phyloP scores from a whole-genome alignment of 2,329 filamentous ascomycete genomes.

The Trichoderma koningii region DNA sequence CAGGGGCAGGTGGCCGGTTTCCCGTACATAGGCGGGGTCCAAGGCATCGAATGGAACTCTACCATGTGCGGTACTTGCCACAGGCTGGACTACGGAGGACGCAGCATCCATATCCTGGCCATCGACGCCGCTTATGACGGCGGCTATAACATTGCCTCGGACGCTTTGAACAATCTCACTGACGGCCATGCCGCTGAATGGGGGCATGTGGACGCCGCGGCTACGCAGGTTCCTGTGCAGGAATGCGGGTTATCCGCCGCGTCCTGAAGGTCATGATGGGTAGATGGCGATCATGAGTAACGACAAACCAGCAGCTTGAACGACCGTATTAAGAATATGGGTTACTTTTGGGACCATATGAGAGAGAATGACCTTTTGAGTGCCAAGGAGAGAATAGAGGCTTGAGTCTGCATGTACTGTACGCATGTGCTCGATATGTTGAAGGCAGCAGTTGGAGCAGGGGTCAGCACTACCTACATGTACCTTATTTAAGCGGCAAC shows the following conservation, averaged over 20 bases:
- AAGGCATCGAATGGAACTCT: constrained; percentile 60
- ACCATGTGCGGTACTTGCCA: constrained; percentile 61
- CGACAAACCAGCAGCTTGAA: too few relatives aligned
- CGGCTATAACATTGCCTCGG: constrained; percentile 57
- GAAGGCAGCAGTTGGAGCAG: too few relatives aligned
- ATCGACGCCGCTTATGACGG: constrained; percentile 52
- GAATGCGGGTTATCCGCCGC: constrained; percentile 45
- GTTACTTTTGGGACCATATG: too few relatives aligned
- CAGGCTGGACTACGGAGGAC: constrained; percentile 53
- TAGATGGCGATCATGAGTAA: too few relatives aligned
- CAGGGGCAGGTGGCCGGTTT: constrained; percentile 54
- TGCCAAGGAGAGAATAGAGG: too few relatives aligned
- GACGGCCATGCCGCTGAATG: constrained; percentile 51
- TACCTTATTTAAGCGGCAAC: too few relatives aligned
- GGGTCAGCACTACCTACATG: too few relatives aligned
- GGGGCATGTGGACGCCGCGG: constrained; percentile 55
- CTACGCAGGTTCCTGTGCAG: constrained; percentile 45
- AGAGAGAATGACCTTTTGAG: too few relatives aligned
- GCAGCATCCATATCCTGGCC: constrained; percentile 56
- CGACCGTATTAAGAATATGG: too few relatives aligned
- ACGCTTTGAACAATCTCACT: constrained; percentile 59
- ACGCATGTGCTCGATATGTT: too few relatives aligned
- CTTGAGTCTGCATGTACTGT: too few relatives aligned
- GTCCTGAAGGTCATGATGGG: neutral
- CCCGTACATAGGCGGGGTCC: constrained; percentile 57